phyloP scores from a whole-genome alignment of 345 rosid genomes.

The Combretum micranthum region DNA sequence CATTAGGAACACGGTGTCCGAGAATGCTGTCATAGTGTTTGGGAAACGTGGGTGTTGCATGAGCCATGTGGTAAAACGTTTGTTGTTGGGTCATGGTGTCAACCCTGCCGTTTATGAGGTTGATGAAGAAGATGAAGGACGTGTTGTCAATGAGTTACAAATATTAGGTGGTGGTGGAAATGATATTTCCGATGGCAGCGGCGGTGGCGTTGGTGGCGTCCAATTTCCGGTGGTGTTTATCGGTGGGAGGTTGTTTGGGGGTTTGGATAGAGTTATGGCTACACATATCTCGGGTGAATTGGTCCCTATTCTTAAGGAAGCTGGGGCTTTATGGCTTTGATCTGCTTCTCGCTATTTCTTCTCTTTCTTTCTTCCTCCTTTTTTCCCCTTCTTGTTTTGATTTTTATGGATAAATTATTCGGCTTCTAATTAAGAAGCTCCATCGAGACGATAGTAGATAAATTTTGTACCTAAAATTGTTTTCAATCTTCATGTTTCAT shows the following conservation, averaged over 20 bases:
- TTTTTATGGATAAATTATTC: not conserved
- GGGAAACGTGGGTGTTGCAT: conserved; percentile 79
- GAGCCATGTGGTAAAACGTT: conserved; percentile 76
- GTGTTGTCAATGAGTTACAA: conserved; percentile 31
- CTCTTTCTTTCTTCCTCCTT: not conserved
- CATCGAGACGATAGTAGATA: no score
- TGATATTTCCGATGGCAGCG: not conserved
- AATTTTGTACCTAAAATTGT: not conserved
- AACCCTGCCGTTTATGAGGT: conserved; percentile 73
- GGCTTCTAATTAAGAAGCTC: not conserved
- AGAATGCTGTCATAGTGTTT: conserved; percentile 76
- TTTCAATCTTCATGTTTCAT: not conserved
- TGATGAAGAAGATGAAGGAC: conserved; percentile 47
- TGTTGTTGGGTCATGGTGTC: conserved; percentile 72
- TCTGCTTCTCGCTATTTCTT: not conserved
- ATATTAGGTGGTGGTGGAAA: not conserved
- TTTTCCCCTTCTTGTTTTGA: not conserved
- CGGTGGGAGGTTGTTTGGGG: conserved; percentile 86
- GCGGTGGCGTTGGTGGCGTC: conserved; percentile 11
- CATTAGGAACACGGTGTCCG: conserved; percentile 35
- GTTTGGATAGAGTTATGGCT: conserved; percentile 89
- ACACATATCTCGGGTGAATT: conserved; percentile 85
- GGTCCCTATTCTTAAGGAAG: conserved; percentile 68
- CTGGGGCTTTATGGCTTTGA: conserved; percentile 97
- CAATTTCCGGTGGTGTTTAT: conserved; percentile 80